These are phyloP conservation scores for Carex arenaria DNA, from an alignment of 202 grass and related monocot species.

Conservation along the genomic window DNA sequence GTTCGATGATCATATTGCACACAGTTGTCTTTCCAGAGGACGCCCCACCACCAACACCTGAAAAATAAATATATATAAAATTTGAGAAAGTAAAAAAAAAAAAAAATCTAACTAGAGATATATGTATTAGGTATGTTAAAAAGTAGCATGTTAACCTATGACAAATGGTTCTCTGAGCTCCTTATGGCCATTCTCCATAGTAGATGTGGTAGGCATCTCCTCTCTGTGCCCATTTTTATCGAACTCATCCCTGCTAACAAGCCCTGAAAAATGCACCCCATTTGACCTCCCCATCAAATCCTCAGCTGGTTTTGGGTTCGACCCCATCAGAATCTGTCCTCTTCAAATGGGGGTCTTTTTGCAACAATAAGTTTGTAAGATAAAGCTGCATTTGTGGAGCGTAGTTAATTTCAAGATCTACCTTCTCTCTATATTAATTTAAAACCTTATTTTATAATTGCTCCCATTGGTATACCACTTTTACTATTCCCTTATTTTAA, in stretches of 20 bases:
- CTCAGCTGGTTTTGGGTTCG: conserved; percentile 51
- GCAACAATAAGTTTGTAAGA: background rate
- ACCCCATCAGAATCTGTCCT: conserved; percentile 50
- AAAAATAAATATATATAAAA: conserved; percentile 13
- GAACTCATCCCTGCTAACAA: conserved; percentile 43
- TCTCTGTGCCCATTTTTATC: conserved; percentile 24
- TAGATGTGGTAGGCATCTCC: conserved; percentile 67
- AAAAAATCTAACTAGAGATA: background rate
- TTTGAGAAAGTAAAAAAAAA: background rate
- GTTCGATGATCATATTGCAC: conserved; percentile 97
- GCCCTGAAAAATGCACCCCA: conserved; percentile 51
- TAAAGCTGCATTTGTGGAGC: conserved; percentile 1
- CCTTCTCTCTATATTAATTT: background rate
- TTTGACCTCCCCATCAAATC: conserved; percentile 50
- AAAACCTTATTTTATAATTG: background rate
- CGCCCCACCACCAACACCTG: conserved; percentile 88
- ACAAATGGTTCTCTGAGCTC: conserved; percentile 62
- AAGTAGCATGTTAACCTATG: conserved; percentile 46
- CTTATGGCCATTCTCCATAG: conserved; percentile 60
- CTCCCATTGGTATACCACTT: background rate
- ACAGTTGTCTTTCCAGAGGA: conserved; percentile 90
- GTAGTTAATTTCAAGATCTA: background rate
- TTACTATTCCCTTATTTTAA: background rate
- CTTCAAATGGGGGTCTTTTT: background rate
- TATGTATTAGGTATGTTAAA: background rate